A percentile compares a stretch with the other conserved stretches of the same genome.
Conservation (phyloP, 108 stramenopile species). For the Schizochytrium sp. region DNA sequence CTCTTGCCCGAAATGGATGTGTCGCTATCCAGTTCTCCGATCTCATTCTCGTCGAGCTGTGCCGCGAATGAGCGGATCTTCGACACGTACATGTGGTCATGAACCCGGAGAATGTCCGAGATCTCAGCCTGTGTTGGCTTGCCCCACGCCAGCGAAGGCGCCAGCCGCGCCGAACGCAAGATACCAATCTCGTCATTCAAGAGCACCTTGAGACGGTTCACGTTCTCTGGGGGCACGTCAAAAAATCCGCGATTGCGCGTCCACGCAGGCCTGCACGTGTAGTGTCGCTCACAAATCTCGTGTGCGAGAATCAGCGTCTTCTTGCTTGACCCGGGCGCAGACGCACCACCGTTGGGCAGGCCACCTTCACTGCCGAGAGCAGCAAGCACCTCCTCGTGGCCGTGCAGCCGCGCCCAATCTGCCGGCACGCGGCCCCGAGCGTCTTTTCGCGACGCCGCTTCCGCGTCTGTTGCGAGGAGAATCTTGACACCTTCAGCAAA, state of each 20-base stretch:
- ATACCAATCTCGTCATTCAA: background rate
- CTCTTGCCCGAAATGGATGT: constrained; percentile 36
- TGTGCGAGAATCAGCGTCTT: background rate
- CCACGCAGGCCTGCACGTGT: background rate
- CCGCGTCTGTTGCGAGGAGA: background rate
- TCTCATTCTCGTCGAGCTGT: background rate
- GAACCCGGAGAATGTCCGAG: constrained; percentile 20
- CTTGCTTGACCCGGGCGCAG: background rate
- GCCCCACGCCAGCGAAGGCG: background rate
- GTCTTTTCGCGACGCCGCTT: background rate
- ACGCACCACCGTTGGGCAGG: background rate
- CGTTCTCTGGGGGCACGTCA: constrained; percentile 19
- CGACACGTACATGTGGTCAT: constrained; percentile 10
- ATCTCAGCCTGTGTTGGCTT: background rate
- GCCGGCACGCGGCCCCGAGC: background rate
- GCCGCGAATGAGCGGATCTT: background rate
- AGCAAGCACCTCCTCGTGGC: background rate
- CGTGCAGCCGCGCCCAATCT: background rate
- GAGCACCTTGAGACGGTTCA: background rate
- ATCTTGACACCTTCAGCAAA: background rate
- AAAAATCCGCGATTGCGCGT: background rate
- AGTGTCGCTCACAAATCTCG: background rate
- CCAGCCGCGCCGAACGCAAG: background rate
- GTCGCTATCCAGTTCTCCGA: constrained; percentile 27
- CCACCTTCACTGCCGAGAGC: background rate